Base-by-base conservation (phyloP, 1,284 basidiomycete species). In the Coniophora puteana region DNA sequence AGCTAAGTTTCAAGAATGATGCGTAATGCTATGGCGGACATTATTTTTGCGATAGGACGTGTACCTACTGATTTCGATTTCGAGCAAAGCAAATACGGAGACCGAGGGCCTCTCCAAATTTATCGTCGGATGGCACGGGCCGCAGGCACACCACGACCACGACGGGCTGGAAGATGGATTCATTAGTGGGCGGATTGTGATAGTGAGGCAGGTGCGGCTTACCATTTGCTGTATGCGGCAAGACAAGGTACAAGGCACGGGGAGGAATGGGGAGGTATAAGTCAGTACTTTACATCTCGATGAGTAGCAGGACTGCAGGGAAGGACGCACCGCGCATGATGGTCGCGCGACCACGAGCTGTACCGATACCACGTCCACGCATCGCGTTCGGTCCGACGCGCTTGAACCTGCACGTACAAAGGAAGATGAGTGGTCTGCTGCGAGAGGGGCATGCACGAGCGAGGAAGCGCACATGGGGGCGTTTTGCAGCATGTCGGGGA, bases 401-500 rank as follows among this genome's bases (percentile, higher is more conserved):
- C 71, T 99, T 99, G 73, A 99, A 97, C 93, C 93, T 96, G 55
- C 27, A 29, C 25, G 38, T n/a, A 17, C n/a, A 27, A 28, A 36
- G 38, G 59, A 53, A 49, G 31, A 23, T 22, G 21, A 47, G 24
- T n/a, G n/a, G n/a, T 27, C 32, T 23, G 18, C 36, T 24, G 41
- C 16, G 40, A 38, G 32, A 39, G 21, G 3, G 23, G 27, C 16
- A 18, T 24, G 17, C 31, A 4, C 7, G 27, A 28, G 23, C 40
- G 26, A 45, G 45, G 26, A 43, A 27, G 74, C 89, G 66, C 61
- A 95, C 96, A 99, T 99, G 16, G 96, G 96, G 20, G 96, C 96
- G 63, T 99, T 97, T 61, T 97, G 91, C 52, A 99, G 75, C 88
- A 99, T 97, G 66, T 99, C 96, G 36, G 96, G 96, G 20, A 99